Conservation (phyloP, 2,329 filamentous ascomycete genomes). For the Alternaria novae-zelandiae region DNA sequence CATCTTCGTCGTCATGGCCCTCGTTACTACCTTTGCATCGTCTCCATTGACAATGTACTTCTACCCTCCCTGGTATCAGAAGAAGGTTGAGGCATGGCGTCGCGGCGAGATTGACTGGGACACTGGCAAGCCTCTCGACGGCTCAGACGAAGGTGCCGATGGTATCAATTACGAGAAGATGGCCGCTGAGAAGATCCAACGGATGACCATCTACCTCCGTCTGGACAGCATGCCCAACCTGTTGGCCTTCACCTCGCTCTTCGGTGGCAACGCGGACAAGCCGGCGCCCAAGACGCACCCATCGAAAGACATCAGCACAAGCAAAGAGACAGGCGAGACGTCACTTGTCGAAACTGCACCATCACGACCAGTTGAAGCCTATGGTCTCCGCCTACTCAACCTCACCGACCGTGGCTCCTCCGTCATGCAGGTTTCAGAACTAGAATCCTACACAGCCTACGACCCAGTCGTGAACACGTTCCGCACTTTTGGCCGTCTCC, state of each 20-base stretch:
- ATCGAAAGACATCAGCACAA: conserved; percentile 21
- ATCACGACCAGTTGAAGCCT: conserved; percentile 69
- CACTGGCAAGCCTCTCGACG: conserved; percentile 56
- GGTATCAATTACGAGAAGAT: conserved; percentile 58
- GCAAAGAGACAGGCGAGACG: conserved; percentile 30
- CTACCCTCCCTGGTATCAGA: conserved; percentile 79
- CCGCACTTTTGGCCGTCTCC: conserved; percentile 82
- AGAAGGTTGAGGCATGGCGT: conserved; percentile 76
- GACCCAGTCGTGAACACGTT: conserved; percentile 94
- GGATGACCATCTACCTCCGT: conserved; percentile 80
- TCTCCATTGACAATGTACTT: conserved; percentile 76
- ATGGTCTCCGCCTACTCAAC: conserved; percentile 85
- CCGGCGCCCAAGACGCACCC: conserved; percentile 49
- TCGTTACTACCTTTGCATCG: conserved; percentile 83
- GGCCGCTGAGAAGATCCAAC: conserved; percentile 60
- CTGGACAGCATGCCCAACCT: conserved; percentile 83
- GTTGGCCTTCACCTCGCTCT: conserved; percentile 80
- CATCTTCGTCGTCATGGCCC: conserved; percentile 93
- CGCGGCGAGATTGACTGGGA: conserved; percentile 92
- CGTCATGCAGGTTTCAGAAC: conserved; percentile 90
- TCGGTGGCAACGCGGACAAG: conserved; percentile 64
- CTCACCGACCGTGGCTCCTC: conserved; percentile 92
- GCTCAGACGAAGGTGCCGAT: conserved; percentile 48
- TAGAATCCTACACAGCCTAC: conserved; percentile 67
- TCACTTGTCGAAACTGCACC: conserved; percentile 18